Base-by-base conservation (phyloP, 176 grass and related monocot genomes). In the Triticum urartu region DNA sequence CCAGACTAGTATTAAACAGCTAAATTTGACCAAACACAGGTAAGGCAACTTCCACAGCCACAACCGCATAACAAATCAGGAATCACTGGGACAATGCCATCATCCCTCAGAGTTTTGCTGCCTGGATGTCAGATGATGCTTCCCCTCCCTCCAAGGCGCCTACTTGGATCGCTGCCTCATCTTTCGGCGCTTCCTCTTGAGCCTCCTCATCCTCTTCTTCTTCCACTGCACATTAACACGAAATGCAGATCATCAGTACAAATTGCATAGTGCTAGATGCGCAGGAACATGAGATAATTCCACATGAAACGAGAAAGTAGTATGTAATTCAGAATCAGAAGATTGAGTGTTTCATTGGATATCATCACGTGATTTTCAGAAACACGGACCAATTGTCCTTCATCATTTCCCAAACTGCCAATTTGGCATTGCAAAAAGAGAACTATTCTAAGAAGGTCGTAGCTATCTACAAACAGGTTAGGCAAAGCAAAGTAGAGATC, bases 171-270 rank as follows among this genome's bases (percentile, higher is more conserved):
- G 88, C 87, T 95, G 91, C 85, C 94, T 92, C 91, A 94, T 96
- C 89, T 94, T 96, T 88, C 91, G 86, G 66, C 94, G 91, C 91
- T 97, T 97, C 89, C 91, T 92, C 91, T 97, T 97, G 47, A 92
- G 92, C 68, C 94, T 86, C 91, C 91, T 94, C 94, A 97, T 97
- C 50, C 91, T 89, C 94, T 97, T 97, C 87, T 97, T 93, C 94
- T 97, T 97, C 94, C 91, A 97, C 94, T 97, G 84, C 20, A 80
- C 0, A 75, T 59, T 1, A 17, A 32, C 0, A 2, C 0, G 14
- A 45, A 62, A 5, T 10, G 21, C 58, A 39, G 7, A 0, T 13
- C 6, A 9, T 86, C 32, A 69, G 74, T 4, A 32, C 0, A 54
- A 2, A 13, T 59, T 21, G 5, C 3, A 30, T 0, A 18, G 50